Conservation (phyloP, 2,329 filamentous ascomycete species). For the Lecanoromycetidae sp. region DNA sequence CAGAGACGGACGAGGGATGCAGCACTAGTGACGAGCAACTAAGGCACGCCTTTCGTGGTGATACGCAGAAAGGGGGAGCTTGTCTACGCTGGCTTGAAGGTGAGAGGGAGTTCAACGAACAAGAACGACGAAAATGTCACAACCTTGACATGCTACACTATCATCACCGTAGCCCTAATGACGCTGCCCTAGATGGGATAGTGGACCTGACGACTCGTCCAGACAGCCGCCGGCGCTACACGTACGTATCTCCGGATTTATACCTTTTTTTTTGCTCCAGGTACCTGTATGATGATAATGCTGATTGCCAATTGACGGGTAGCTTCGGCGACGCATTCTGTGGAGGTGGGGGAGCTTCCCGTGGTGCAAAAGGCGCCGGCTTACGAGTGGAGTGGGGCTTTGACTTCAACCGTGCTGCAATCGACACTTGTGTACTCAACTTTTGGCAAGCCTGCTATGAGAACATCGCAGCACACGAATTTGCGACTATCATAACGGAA, state of each 20-base stretch:
- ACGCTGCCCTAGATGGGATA: neutral
- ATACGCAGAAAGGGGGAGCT: constrained; percentile 1
- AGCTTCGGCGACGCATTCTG: constrained; percentile 61
- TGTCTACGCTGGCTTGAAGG: neutral
- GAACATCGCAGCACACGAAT: constrained; percentile 35
- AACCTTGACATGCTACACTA: neutral
- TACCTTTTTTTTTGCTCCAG: too few species aligned
- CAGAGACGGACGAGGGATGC: constrained; percentile 2
- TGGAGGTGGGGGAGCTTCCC: constrained; percentile 58
- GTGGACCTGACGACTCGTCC: neutral
- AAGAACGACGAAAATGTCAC: neutral
- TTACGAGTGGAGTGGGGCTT: constrained; percentile 49
- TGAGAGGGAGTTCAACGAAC: neutral
- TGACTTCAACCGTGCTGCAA: constrained; percentile 48
- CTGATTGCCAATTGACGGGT: constrained; percentile 34
- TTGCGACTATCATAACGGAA: constrained; percentile 24
- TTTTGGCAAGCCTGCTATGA: constrained; percentile 35
- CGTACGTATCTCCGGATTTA: too few species aligned
- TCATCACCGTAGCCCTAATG: neutral
- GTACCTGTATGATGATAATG: neutral
- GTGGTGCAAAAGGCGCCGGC: constrained; percentile 48
- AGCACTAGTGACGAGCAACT: neutral
- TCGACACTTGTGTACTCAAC: constrained; percentile 47
- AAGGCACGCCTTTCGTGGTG: neutral
- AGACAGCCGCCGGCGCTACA: neutral